Percentiles rank a stretch among this genome's conserved stretches.
phyloP scores from a whole-genome alignment of 495 filamentous ascomycete genomes.

The Elasticomyces elasticus region DNA sequence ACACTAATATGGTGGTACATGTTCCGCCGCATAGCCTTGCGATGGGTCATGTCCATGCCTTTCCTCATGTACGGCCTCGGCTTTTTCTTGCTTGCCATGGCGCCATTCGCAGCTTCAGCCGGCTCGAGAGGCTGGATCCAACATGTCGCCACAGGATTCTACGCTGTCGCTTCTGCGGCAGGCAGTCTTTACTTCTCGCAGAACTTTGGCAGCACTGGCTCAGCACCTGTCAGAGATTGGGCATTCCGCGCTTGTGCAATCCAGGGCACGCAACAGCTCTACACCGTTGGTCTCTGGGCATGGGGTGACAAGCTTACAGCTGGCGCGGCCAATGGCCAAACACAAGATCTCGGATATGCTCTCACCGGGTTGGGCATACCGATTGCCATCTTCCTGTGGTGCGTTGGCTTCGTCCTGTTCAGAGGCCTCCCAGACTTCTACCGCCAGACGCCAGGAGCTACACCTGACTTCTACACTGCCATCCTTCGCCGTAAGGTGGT shows the following conservation, averaged over 20 bases:
- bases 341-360: conserved; percentile 38
- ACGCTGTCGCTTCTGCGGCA: conserved; percentile 48
- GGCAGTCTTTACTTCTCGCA: conserved; percentile 55
- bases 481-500: conserved; percentile 50
- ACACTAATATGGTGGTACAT: conserved; percentile 55
- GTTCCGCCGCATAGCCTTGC: conserved; percentile 47
- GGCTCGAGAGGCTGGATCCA: conserved; percentile 40
- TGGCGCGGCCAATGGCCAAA: conserved; percentile 16
- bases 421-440: conserved; percentile 56
- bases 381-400: conserved; percentile 43
- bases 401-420: conserved; percentile 43
- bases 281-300: conserved; percentile 55
- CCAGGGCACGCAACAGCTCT: conserved; percentile 55
- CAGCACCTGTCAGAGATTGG: conserved; percentile 52
- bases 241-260: conserved; percentile 54
- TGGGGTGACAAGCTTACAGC: conserved; percentile 39
- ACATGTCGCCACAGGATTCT: conserved; percentile 50
- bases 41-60: conserved; percentile 46
- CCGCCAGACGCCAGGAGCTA: conserved; percentile 54
- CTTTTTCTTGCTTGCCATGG: conserved; percentile 54
- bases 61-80: conserved; percentile 55
- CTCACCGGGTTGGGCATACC: conserved; percentile 42
- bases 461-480: conserved; percentile 51
- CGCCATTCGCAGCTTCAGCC: conserved; percentile 34
- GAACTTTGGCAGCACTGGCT: conserved; percentile 57